A percentile compares a stretch with the other conserved stretches of the same genome.
Evolutionary conservation across 352 stramenopile genomes (phyloP).

Genomic region (Globisporangium radiosum): DNA sequence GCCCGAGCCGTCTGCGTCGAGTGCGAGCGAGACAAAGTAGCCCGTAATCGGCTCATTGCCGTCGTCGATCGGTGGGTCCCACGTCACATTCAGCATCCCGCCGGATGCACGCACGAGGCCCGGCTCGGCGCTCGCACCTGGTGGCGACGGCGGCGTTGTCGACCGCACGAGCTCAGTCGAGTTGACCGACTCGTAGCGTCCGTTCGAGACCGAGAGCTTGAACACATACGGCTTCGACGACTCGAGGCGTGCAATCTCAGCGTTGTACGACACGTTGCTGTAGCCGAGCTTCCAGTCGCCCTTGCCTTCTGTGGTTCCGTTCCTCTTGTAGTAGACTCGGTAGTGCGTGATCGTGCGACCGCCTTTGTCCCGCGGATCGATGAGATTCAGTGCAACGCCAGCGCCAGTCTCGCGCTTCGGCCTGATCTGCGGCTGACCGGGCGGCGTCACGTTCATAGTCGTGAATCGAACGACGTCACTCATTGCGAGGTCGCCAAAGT

Average conservation of each 20-base stretch:
- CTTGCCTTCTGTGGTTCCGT: background rate
- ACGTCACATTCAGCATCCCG: constrained; percentile 39
- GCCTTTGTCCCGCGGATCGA: constrained; percentile 42
- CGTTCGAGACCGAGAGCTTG: constrained; percentile 36
- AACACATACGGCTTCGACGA: constrained; percentile 29
- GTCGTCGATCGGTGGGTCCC: constrained; percentile 32
- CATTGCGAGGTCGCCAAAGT: constrained; percentile 21
- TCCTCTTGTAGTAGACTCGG: constrained; percentile 32
- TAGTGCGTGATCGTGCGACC: constrained; percentile 31
- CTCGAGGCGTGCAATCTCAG: constrained; percentile 26
- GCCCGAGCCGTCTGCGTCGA: constrained; percentile 24
- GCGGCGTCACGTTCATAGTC: constrained; percentile 22
- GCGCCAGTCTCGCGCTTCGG: constrained; percentile 28
- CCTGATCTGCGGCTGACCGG: constrained; percentile 20
- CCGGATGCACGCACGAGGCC: constrained; percentile 20
- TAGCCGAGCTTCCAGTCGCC: constrained; percentile 36
- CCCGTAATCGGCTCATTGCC: constrained; percentile 23
- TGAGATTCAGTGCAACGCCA: constrained; percentile 35
- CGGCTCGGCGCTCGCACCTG: constrained; percentile 30
- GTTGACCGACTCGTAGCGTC: constrained; percentile 33
- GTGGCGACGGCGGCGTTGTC: constrained; percentile 38
- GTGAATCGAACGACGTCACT: constrained; percentile 17
- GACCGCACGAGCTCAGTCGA: constrained; percentile 21
- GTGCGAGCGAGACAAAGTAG: constrained; percentile 26
- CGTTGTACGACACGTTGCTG: constrained; percentile 13